Percentiles rank a stretch among this genome's conserved stretches.
phyloP scores from a whole-genome alignment of 495 filamentous ascomycete species.

The Pyrenula massariospora region DNA sequence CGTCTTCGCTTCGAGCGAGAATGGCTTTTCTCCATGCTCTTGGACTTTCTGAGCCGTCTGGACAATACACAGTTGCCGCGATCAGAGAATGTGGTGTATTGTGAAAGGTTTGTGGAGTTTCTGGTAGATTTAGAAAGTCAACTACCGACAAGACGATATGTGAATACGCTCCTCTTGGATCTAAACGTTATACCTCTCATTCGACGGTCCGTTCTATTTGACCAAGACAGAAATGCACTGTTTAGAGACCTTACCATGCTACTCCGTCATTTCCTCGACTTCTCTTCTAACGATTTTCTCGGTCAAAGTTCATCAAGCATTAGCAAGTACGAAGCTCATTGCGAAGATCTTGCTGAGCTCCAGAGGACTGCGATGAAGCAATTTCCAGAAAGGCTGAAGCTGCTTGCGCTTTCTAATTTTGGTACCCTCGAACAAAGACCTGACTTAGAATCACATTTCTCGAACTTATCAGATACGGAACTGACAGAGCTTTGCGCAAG shows the following conservation, averaged over 20 bases:
- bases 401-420: slow-evolving; percentile 86
- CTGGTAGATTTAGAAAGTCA: slow-evolving; percentile 87
- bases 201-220: slow-evolving; percentile 66
- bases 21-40: slow-evolving; percentile 79
- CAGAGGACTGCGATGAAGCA: slow-evolving; percentile 72
- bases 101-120: slow-evolving; percentile 86
- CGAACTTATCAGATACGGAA: slow-evolving; percentile 59
- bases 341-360: slow-evolving; percentile 59
- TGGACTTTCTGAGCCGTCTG: slow-evolving; percentile 70
- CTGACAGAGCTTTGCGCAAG: slow-evolving; percentile 53
- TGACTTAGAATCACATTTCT: slow-evolving; percentile 70
- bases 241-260: slow-evolving; percentile 72
- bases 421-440: slow-evolving; percentile 68
- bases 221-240: slow-evolving; percentile 59
- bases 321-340: slow-evolving; percentile 72
- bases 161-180: slow-evolving; percentile 85
- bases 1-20: slow-evolving; percentile 82
- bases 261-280: slow-evolving; percentile 73
- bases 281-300: slow-evolving; percentile 85
- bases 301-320: slow-evolving; percentile 60
- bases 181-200: slow-evolving; percentile 79
- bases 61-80: slow-evolving; percentile 41
- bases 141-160: slow-evolving; percentile 84
- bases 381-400: slow-evolving; percentile 82
- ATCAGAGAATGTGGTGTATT: slow-evolving; percentile 64